phyloP scores from a whole-genome alignment of 139 green algal genomes.

The Chlamydomonas urium region DNA sequence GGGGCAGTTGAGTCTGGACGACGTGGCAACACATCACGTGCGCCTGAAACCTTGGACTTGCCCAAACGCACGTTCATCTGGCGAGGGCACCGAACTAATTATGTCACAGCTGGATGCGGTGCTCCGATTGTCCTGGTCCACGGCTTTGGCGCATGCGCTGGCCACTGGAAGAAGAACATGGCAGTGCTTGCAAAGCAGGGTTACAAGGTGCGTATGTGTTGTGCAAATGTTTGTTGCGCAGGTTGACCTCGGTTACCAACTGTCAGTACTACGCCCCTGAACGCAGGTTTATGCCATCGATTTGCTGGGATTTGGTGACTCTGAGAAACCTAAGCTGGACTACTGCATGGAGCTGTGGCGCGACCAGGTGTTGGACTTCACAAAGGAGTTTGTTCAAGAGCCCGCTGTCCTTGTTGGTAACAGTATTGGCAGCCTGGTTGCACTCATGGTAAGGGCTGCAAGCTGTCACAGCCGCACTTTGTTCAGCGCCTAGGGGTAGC shows the following conservation, averaged over 20 bases:
- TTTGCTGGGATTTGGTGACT: constrained; percentile 71
- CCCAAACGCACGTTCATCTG: constrained; percentile 6
- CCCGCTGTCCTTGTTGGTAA: constrained; percentile 11
- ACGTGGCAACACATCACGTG: background rate
- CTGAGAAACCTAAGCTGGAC: constrained; percentile 53
- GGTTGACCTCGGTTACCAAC: background rate
- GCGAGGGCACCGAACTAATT: constrained; percentile 3
- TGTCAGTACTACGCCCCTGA: background rate
- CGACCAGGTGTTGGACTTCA: constrained; percentile 67
- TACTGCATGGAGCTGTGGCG: constrained; percentile 58
- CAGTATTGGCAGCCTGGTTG: constrained; percentile 57
- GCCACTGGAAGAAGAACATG: constrained; percentile 7
- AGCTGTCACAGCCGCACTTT: background rate
- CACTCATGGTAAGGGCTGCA: constrained; percentile 49
- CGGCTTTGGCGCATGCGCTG: constrained; percentile 4
- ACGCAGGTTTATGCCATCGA: constrained; percentile 81
- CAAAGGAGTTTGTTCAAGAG: constrained; percentile 51
- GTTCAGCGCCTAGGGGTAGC: no score
- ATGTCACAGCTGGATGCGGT: constrained; percentile 9
- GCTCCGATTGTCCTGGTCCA: background rate
- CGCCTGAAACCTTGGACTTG: background rate
- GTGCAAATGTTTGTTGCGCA: background rate
- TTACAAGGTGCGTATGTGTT: constrained; percentile 7
- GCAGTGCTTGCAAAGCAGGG: constrained; percentile 3
- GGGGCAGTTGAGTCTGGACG: no score